Evolutionary conservation across 2,329 filamentous ascomycete genomes (phyloP).

Genomic region (Zymoseptoria ardabiliae): DNA sequence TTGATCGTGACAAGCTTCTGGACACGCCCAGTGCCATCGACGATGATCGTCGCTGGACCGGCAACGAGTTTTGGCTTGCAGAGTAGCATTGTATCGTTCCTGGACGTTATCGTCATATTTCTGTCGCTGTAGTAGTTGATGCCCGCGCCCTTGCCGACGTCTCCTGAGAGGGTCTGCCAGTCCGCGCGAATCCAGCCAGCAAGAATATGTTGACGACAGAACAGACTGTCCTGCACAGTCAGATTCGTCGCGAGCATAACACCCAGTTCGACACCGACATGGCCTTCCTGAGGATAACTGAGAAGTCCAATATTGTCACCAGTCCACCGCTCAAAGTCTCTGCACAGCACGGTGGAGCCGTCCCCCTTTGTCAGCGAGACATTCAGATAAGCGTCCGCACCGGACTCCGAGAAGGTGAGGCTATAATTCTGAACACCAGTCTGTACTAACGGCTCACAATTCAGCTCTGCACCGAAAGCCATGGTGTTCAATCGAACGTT

Average conservation of each 20-base stretch:
- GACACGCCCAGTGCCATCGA: slow-evolving; percentile 29
- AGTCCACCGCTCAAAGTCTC: no score
- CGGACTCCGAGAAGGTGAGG: slow-evolving; percentile 3
- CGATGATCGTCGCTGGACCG: slow-evolving; percentile 30
- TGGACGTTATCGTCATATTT: slow-evolving; percentile 2
- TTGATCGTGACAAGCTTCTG: slow-evolving; percentile 2
- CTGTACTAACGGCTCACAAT: slow-evolving; percentile 29
- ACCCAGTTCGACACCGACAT: slow-evolving; percentile 5
- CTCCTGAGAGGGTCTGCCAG: slow-evolving; percentile 8
- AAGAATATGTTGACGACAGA: slow-evolving; percentile 17
- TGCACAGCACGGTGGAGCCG: no score
- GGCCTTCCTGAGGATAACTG: not conserved
- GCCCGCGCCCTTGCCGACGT: not conserved
- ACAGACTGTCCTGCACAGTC: slow-evolving; percentile 8
- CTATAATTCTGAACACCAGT: slow-evolving; percentile 21
- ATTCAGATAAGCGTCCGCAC: not conserved
- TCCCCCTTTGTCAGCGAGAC: not conserved
- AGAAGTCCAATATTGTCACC: no score
- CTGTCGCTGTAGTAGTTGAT: not conserved
- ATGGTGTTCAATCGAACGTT: slow-evolving; percentile 25
- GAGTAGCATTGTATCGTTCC: slow-evolving; percentile 24
- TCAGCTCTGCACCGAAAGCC: slow-evolving; percentile 30
- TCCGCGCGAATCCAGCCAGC: slow-evolving; percentile 25
- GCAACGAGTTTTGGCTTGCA: slow-evolving; percentile 31
- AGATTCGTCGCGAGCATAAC: slow-evolving; percentile 1